These are phyloP conservation scores for Zasmidium angulare DNA, from an alignment of 2,329 filamentous ascomycete genomes.

Conservation along the genomic window DNA sequence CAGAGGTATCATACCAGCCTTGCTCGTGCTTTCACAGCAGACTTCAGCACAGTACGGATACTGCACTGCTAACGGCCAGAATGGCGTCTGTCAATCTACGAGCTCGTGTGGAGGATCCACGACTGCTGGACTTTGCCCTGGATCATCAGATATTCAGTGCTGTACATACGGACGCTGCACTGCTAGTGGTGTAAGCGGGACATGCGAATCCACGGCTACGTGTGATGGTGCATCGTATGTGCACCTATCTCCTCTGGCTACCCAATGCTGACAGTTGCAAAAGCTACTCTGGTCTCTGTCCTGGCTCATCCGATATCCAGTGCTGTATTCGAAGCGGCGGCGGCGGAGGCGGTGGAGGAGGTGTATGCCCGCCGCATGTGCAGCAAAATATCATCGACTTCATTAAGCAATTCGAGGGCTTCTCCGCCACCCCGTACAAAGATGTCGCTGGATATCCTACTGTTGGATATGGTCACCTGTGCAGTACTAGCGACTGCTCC, in stretches of 20 bases:
- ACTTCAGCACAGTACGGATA: constrained; percentile 13
- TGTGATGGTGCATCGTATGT: constrained; percentile 4
- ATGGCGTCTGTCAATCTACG: constrained; percentile 11
- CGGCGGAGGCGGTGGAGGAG: constrained; percentile 2
- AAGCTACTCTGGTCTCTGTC: constrained; percentile 11
- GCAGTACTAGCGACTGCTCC: constrained; percentile 7
- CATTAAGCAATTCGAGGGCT: constrained; percentile 13
- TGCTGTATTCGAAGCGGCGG: constrained; percentile 10
- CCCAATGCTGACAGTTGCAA: neutral
- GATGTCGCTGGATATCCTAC: constrained; percentile 10
- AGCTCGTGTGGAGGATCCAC: constrained; percentile 3
- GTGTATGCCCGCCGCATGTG: constrained; percentile 8
- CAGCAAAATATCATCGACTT: constrained; percentile 14
- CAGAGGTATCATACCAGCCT: neutral
- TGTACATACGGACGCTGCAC: constrained; percentile 12
- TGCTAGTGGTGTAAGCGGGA: constrained; percentile 5
- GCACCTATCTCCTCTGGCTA: neutral
- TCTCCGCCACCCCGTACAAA: constrained; percentile 6
- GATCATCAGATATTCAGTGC: constrained; percentile 10
- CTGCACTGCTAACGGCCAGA: constrained; percentile 12
- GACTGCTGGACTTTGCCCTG: constrained; percentile 11
- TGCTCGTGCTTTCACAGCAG: neutral
- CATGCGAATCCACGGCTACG: constrained; percentile 10
- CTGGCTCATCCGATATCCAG: constrained; percentile 11
- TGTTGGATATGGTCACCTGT: constrained; percentile 13